A percentile compares a stretch with the other conserved stretches of the same genome.
Evolutionary conservation across 1,139 yeast species (phyloP).

Genomic region (Kodamaea suecica): DNA sequence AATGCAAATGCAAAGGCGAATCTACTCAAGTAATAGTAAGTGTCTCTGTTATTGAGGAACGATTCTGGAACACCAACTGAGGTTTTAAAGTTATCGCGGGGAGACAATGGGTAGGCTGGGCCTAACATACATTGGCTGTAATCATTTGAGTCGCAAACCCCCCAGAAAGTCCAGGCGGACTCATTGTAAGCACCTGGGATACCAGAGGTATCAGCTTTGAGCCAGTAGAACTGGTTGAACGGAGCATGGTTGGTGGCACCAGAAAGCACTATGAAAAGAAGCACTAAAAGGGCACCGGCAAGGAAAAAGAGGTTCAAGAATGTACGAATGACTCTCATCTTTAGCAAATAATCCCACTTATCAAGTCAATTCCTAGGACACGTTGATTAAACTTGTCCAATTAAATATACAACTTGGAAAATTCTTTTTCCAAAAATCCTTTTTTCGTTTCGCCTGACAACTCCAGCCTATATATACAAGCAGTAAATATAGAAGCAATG

Average conservation of each 20-base stretch:
- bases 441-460: no score
- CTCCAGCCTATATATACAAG: no score
- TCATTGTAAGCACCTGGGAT: slow-evolving; percentile 51
- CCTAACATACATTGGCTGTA: slow-evolving; percentile 45
- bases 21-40: slow-evolving; percentile 66
- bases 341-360: no score
- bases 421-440: no score
- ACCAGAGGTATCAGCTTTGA: slow-evolving; percentile 61
- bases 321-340: slow-evolving; percentile 37
- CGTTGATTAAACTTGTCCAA: no score
- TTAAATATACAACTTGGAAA: no score
- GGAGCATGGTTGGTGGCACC: slow-evolving; percentile 64
- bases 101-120: slow-evolving; percentile 67
- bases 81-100: slow-evolving; percentile 64
- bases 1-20: slow-evolving; percentile 67
- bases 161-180: slow-evolving; percentile 84
- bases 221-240: slow-evolving; percentile 65
- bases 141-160: slow-evolving; percentile 52
- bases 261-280: slow-evolving; percentile 61
- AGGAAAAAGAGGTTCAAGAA: slow-evolving; percentile 40
- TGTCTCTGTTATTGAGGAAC: slow-evolving; percentile 54
- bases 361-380: no score
- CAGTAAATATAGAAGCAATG: no score
- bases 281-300: slow-evolving; percentile 54
- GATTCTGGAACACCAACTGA: slow-evolving; percentile 48